Evolutionary conservation across 495 filamentous ascomycete species (phyloP), one percentile per base, ranked within the genome.

Genomic region (Aspergillus sparsus): DNA sequence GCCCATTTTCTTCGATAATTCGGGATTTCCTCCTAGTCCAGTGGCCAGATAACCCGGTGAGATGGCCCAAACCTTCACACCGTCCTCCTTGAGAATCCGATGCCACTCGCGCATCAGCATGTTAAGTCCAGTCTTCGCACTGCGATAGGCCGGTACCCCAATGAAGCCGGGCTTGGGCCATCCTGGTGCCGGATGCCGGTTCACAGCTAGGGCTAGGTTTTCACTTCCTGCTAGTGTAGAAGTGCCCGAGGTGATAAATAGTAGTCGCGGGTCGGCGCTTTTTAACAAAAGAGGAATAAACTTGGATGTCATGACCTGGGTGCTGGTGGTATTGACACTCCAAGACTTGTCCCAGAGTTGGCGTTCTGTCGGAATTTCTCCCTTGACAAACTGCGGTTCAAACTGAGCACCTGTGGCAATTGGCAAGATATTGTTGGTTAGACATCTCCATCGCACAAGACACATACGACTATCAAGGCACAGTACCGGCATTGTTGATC

Each of bases 81-180:
- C 82, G 56, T 89, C 86, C 15, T 81, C 75, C 57, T 74, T 72
- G 51, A 89, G 65, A 7, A 76, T 62, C 7, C 77, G 70, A 21
- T 61, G 31, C 84, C 84, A 89, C 55, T 83, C 80, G 35, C 77
- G 72, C 83, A 87, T 85, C 70, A 87, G 37, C 85, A 88, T 88
- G 58, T 88, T 87, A 64, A 89, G 57, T 7, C 80, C 85, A 0
- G 83, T 79, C 73, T 89, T 88, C 32, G 72, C 67, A 51, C 70
- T 72, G 8, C 84, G 76, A 62, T 89, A 87, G 3, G 74, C 70
- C 0, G 68, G 56, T 3, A 74, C 21, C 21, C 21, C 55, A 13
- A 13, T 37, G 34, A 47, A 21, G 11, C 13, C 55, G 0, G 53
- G 49, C 61, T 81, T 82, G 16, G 77, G 78, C 75, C 82, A 85